A percentile compares a stretch with the other conserved stretches of the same genome.
These are phyloP conservation scores for Rhizomucor pusillus DNA, from an alignment of 371 early-diverging fungal genomes.

Conservation along the genomic window DNA sequence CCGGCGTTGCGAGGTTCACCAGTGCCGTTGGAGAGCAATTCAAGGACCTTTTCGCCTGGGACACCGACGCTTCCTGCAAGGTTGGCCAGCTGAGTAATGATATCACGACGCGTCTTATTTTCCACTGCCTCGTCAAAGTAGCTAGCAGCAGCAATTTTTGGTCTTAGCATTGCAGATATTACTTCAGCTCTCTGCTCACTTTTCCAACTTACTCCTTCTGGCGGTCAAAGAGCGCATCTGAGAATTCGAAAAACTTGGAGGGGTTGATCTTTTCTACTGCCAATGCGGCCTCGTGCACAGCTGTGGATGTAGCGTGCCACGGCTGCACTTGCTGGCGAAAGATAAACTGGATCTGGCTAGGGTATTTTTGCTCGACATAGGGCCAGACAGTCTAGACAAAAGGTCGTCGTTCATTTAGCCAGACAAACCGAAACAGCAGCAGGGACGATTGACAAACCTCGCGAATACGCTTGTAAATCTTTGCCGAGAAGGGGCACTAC, in stretches of 20 bases:
- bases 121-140: conserved; percentile 72
- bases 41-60: conserved; percentile 36
- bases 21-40: conserved; percentile 42
- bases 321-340: conserved; percentile 84
- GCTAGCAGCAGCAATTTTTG: conserved; percentile 12
- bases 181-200: not conserved
- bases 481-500: conserved; percentile 65
- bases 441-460: conserved; percentile 26
- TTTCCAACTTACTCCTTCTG: conserved; percentile 49
- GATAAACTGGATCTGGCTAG: conserved; percentile 57
- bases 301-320: conserved; percentile 77
- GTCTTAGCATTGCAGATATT: no score
- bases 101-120: conserved; percentile 47
- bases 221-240: conserved; percentile 56
- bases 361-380: conserved; percentile 46
- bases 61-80: conserved; percentile 48
- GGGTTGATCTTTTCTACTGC: conserved; percentile 72
- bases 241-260: conserved; percentile 53
- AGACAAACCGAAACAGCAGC: not conserved
- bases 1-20: conserved; percentile 52
- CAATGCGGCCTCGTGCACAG: conserved; percentile 76
- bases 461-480: conserved; percentile 52
- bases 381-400: conserved; percentile 34
- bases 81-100: conserved; percentile 46
- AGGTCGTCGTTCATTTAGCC: not conserved